phyloP scores from a whole-genome alignment of 495 filamentous ascomycete genomes.

The Xylaria telfairii region DNA sequence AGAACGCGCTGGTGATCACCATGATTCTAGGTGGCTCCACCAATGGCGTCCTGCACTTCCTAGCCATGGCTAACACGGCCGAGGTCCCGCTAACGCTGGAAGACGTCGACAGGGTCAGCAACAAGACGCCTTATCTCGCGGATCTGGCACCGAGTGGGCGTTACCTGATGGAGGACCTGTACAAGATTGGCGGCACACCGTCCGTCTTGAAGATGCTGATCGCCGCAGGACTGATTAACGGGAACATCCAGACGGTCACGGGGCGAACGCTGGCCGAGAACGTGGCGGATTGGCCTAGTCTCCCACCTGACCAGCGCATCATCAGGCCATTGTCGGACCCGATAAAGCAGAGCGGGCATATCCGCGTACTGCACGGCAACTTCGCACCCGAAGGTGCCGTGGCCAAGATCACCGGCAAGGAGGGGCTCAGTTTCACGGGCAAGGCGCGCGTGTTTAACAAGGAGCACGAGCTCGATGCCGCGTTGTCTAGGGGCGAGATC shows the following conservation, averaged over 20 bases:
- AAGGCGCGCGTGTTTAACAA: slow-evolving; percentile 91
- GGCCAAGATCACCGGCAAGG: slow-evolving; percentile 98
- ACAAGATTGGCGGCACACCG: slow-evolving; percentile 88
- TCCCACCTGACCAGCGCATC: slow-evolving; percentile 82
- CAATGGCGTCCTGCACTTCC: slow-evolving; percentile 91
- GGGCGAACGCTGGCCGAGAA: slow-evolving; percentile 91
- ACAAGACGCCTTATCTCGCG: slow-evolving; percentile 93
- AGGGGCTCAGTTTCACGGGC: slow-evolving; percentile 83
- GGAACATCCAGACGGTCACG: slow-evolving; percentile 86
- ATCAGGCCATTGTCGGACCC: slow-evolving; percentile 82
- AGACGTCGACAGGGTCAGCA: slow-evolving; percentile 84
- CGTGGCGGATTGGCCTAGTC: slow-evolving; percentile 77
- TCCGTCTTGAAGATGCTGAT: slow-evolving; percentile 91
- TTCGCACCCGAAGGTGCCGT: slow-evolving; percentile 91
- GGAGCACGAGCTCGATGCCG: slow-evolving; percentile 77
- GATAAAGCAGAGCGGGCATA: slow-evolving; percentile 86
- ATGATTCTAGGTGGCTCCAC: slow-evolving; percentile 92
- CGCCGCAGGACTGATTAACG: slow-evolving; percentile 80
- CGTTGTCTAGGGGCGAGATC: slow-evolving; percentile 72
- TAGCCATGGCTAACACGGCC: slow-evolving; percentile 93
- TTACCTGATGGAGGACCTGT: slow-evolving; percentile 95
- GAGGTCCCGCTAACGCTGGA: slow-evolving; percentile 83
- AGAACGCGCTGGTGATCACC: slow-evolving; percentile 91
- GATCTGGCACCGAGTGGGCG: slow-evolving; percentile 87
- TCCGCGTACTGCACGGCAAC: slow-evolving; percentile 90